phyloP scores from a whole-genome alignment of 2,329 filamentous ascomycete species.

The Tricladium varicosporioides region DNA sequence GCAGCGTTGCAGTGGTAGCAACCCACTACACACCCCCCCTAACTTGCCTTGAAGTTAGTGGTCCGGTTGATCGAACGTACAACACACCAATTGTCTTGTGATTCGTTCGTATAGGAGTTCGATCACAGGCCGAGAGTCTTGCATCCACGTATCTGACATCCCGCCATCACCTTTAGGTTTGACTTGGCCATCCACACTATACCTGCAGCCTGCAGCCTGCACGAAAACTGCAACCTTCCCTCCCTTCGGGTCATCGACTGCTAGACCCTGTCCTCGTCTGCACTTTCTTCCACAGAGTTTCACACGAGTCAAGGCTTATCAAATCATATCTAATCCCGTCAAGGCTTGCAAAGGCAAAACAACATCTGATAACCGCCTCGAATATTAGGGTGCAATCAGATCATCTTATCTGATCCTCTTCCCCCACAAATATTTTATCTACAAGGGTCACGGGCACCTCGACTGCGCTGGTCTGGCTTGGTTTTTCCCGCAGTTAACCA shows the following conservation, averaged over 20 bases:
- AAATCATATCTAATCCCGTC: constrained; percentile 6
- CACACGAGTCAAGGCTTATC: neutral
- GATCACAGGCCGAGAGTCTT: neutral
- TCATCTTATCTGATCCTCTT: constrained; percentile 18
- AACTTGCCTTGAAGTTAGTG: too few species aligned
- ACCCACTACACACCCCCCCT: too few species aligned
- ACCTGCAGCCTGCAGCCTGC: neutral
- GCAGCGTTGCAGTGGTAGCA: too few species aligned
- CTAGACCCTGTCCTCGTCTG: neutral
- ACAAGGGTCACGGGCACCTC: neutral
- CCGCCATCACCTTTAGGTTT: neutral
- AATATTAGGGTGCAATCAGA: constrained; percentile 12
- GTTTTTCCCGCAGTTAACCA: neutral
- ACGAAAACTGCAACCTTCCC: neutral
- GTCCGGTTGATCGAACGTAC: neutral
- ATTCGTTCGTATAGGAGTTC: neutral
- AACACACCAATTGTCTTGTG: neutral
- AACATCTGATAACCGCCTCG: neutral
- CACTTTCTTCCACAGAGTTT: neutral
- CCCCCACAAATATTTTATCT: neutral
- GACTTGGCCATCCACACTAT: neutral
- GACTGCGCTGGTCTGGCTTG: neutral
- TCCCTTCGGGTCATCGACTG: neutral
- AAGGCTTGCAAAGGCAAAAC: neutral
- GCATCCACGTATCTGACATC: neutral